These are phyloP conservation scores for Sclerotinia borealis DNA, from an alignment of 2,329 filamentous ascomycete genomes.

Conservation along the genomic window DNA sequence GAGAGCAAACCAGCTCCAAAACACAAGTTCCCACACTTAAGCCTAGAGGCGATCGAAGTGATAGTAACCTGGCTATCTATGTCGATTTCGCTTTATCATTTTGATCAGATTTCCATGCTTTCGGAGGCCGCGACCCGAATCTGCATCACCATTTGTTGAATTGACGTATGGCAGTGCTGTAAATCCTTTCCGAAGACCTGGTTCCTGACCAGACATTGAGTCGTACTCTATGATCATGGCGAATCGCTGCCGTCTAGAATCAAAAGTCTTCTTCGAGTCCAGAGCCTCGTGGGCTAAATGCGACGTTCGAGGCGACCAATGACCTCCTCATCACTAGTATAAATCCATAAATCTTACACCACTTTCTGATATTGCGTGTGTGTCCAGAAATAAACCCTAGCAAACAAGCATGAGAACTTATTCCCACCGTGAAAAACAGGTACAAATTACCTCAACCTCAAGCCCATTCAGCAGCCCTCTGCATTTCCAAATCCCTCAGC, in stretches of 20 bases:
- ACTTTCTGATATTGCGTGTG: background rate
- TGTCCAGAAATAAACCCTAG: background rate
- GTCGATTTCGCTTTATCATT: background rate
- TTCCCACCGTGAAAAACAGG: background rate
- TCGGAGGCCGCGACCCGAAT: too few relatives aligned
- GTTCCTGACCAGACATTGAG: background rate
- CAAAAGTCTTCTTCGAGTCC: background rate
- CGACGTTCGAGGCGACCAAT: background rate
- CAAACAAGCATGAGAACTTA: background rate
- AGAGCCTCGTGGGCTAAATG: background rate
- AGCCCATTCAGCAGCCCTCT: background rate
- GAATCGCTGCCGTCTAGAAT: background rate
- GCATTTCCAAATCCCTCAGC: background rate
- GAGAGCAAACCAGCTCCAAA: background rate
- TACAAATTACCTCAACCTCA: background rate
- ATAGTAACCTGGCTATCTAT: background rate
- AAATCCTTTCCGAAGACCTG: background rate
- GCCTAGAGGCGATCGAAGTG: background rate
- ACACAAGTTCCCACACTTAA: background rate
- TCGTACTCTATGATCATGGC: too few relatives aligned
- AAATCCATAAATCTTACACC: accelerated
- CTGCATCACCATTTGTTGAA: background rate
- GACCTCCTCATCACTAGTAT: background rate
- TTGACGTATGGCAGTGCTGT: background rate
- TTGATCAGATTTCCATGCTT: background rate